These are phyloP conservation scores for Suillus subaureus DNA, from an alignment of 768 basidiomycete genomes.

Conservation along the genomic window DNA sequence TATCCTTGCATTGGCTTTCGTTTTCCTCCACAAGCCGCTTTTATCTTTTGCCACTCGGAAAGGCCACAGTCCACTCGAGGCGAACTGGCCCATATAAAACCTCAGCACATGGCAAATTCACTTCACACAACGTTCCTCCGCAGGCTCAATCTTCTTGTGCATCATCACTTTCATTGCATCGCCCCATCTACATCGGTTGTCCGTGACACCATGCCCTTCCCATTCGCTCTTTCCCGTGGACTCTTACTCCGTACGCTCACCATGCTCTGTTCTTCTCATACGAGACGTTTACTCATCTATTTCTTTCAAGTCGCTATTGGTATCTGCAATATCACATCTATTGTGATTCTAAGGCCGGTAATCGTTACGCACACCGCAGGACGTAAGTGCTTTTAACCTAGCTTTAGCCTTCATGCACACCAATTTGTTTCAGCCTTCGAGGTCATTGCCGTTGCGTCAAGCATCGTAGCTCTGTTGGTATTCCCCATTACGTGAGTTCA, in stretches of 20 bases:
- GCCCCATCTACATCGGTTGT: conserved; percentile 15
- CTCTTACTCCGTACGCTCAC: conserved; percentile 23
- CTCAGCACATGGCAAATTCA: background rate
- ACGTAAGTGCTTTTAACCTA: conserved; percentile 17
- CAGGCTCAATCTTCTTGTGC: conserved; percentile 9
- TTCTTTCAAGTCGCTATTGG: conserved; percentile 19
- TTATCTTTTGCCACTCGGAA: background rate
- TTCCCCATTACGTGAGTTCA: conserved; percentile 24
- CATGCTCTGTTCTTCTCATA: background rate
- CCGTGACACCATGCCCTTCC: conserved; percentile 31
- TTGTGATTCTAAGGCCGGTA: conserved; percentile 19
- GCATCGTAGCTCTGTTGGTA: conserved; percentile 14
- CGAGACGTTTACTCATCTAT: conserved; percentile 4
- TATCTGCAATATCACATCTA: conserved; percentile 16
- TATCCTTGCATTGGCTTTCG: background rate
- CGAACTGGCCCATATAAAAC: background rate
- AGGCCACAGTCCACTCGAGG: background rate
- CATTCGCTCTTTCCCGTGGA: conserved; percentile 21
- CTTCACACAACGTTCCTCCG: conserved; percentile 6
- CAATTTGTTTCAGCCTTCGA: conserved; percentile 22
- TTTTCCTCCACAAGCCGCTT: background rate
- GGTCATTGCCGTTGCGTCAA: conserved; percentile 16
- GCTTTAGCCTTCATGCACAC: background rate
- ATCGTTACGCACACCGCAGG: conserved; percentile 25
- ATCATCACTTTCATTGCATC: conserved; percentile 14